Percentiles rank a stretch among this genome's conserved stretches.
Conservation (phyloP, 2,329 filamentous ascomycete genomes). For the Colletotrichum spaethianum region DNA sequence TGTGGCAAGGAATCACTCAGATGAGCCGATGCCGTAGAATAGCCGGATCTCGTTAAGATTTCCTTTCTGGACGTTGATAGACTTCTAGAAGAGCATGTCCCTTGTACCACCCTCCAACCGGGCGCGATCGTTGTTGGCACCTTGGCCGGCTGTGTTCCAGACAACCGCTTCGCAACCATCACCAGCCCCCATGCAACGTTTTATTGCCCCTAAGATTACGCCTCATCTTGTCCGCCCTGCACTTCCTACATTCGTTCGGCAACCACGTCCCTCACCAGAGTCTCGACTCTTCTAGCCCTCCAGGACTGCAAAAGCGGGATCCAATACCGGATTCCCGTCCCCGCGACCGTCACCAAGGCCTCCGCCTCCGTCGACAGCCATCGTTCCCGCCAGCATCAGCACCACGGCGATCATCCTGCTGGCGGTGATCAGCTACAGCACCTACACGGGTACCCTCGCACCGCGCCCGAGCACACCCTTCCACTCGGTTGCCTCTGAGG, state of each 20-base stretch:
- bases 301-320: slow-evolving; percentile 12
- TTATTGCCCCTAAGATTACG: slow-evolving; percentile 38
- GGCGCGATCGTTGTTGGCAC: slow-evolving; percentile 4
- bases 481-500: not conserved
- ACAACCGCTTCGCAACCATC: slow-evolving; percentile 28
- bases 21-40: not conserved
- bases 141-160: slow-evolving; percentile 12
- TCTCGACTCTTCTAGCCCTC: slow-evolving; percentile 37
- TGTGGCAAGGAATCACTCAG: not conserved
- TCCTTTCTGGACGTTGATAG: not conserved
- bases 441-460: not conserved
- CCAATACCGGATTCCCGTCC: slow-evolving; percentile 18
- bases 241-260: slow-evolving; percentile 15
- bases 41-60: not conserved
- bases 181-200: slow-evolving; percentile 35
- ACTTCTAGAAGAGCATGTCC: slow-evolving; percentile 9
- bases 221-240: slow-evolving; percentile 36
- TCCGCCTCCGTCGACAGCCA: not conserved
- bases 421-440: slow-evolving; percentile 5
- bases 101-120: not conserved
- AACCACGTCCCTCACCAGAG: slow-evolving; percentile 24
- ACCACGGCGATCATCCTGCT: slow-evolving; percentile 11
- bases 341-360: slow-evolving; percentile 15
- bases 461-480: slow-evolving; percentile 6
- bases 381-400: not conserved